Evolutionary conservation across 2,329 filamentous ascomycete species (phyloP).

Genomic region (Graphilbum fragrans): DNA sequence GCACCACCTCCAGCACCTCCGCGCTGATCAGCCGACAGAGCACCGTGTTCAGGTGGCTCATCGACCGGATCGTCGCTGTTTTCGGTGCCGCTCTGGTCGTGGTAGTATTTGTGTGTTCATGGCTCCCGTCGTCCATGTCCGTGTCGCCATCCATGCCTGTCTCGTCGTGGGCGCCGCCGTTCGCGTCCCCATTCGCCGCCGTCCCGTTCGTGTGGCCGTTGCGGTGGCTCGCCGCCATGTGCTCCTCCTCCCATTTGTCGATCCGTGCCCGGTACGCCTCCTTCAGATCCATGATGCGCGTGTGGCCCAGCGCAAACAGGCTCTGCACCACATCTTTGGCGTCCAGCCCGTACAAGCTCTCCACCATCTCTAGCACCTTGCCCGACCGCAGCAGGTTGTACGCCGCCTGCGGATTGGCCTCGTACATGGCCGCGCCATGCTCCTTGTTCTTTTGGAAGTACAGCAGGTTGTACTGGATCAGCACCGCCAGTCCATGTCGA

Average conservation of each 20-base stretch:
- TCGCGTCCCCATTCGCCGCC: slow-evolving; percentile 1
- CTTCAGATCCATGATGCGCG: slow-evolving; percentile 57
- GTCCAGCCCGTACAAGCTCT: slow-evolving; percentile 60
- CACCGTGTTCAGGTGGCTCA: slow-evolving; percentile 35
- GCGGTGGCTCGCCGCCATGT: neutral
- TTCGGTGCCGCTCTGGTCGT: neutral
- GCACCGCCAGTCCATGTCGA: slow-evolving; percentile 68
- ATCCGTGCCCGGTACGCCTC: slow-evolving; percentile 40
- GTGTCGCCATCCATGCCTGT: neutral
- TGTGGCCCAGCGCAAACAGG: slow-evolving; percentile 66
- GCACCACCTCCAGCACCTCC: slow-evolving; percentile 57
- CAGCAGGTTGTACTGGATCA: slow-evolving; percentile 80
- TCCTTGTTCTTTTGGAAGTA: slow-evolving; percentile 56
- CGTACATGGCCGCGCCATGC: slow-evolving; percentile 52
- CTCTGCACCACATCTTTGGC: slow-evolving; percentile 65
- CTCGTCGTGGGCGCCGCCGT: slow-evolving; percentile 7
- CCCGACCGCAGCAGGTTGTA: slow-evolving; percentile 75
- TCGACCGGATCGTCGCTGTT: slow-evolving; percentile 29
- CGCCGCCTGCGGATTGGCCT: slow-evolving; percentile 67
- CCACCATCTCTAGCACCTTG: slow-evolving; percentile 66
- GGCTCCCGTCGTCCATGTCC: neutral
- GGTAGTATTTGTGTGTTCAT: too few relatives aligned
- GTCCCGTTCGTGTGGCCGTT: neutral
- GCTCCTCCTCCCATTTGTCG: slow-evolving; percentile 12
- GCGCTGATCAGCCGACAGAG: slow-evolving; percentile 45